Evolutionary conservation across 805 yeast species (phyloP).

Genomic region (Pichia manshurica): DNA sequence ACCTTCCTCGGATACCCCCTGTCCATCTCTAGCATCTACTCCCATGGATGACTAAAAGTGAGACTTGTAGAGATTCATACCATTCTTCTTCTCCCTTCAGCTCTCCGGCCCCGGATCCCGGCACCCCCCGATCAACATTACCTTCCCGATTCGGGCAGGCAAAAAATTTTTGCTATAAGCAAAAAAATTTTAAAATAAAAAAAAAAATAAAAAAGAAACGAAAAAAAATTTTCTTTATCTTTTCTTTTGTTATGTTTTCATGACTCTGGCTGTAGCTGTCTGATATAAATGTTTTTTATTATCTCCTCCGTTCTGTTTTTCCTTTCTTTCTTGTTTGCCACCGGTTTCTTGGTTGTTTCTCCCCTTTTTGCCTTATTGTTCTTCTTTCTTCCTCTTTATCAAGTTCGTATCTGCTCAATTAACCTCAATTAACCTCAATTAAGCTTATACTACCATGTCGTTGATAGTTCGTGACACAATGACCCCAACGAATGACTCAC

Average conservation of each 20-base stretch:
- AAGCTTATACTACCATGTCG: constrained; percentile 4
- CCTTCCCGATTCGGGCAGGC: no score
- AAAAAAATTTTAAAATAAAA: neutral
- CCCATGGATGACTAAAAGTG: no score
- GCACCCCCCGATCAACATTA: no score
- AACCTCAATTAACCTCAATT: constrained; percentile 6
- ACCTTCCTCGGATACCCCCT: no score
- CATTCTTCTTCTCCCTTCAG: no score
- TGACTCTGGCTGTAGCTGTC: neutral
- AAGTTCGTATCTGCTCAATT: constrained; percentile 3
- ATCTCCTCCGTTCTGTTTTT: no score
- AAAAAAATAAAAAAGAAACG: neutral
- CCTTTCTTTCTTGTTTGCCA: constrained; percentile 5
- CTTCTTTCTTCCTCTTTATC: neutral
- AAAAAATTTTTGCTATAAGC: neutral
- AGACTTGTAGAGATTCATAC: no score
- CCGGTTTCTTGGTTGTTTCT: constrained; percentile 15
- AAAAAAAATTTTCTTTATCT: neutral
- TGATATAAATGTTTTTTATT: neutral
- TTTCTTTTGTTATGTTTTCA: neutral
- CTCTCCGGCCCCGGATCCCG: no score
- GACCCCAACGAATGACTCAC: constrained; percentile 9
- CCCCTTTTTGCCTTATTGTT: neutral
- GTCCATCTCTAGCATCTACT: no score
- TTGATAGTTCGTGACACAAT: constrained; percentile 7